Conservation (phyloP, 148 eudicot species). For the Cornus suecica region DNA sequence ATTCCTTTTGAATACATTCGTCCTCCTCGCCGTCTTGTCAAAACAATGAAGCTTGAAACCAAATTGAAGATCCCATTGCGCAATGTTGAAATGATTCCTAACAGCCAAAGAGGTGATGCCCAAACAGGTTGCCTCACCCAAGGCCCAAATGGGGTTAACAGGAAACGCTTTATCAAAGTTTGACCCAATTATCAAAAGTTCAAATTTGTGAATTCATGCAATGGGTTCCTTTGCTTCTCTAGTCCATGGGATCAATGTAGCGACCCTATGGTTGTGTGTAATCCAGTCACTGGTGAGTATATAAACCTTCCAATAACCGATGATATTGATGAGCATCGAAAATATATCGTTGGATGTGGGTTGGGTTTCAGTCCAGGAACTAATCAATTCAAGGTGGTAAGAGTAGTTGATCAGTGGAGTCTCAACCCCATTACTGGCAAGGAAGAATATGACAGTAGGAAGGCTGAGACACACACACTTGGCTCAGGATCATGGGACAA, state of each 20-base stretch:
- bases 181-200: neutral
- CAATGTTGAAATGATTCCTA: conserved; percentile 1
- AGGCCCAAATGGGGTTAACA: neutral
- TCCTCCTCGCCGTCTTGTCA: no score
- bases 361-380: conserved; percentile 17
- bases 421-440: no score
- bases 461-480: conserved; percentile 9
- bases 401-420: neutral
- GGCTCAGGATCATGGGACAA: conserved; percentile 13
- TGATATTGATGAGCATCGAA: neutral
- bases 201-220: conserved; percentile 17
- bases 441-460: neutral
- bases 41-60: conserved; percentile 7
- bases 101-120: no score
- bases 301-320: neutral
- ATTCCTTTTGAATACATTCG: no score
- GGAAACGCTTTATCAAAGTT: conserved; percentile 9
- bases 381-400: conserved; percentile 14
- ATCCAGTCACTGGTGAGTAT: conserved; percentile 22
- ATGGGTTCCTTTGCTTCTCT: conserved; percentile 17
- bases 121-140: neutral
- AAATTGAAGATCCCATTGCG: conserved; percentile 18
- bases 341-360: conserved; percentile 2
- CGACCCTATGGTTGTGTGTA: conserved; percentile 21
- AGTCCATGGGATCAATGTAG: neutral